Base-by-base conservation (phyloP, 805 yeast genomes). In the Jamesozyma jinghongensis region DNA sequence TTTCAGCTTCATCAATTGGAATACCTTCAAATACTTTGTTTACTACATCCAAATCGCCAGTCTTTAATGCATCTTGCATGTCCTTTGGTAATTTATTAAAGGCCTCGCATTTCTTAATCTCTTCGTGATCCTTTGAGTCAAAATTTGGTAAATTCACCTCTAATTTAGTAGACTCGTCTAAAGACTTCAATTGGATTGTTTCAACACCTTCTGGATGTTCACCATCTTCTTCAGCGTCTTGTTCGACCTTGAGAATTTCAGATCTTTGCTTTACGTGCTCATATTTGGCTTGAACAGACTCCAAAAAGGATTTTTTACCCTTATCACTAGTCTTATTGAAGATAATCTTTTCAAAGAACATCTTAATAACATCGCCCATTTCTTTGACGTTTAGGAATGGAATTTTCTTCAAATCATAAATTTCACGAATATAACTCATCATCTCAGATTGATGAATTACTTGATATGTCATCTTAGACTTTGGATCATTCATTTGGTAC, bases 141-240 rank as follows among this genome's bases (percentile, higher is more conserved):
- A 73, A 73, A 45, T 68, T 63, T 5, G 96, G 96, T 13, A 85
- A 63, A 43, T 70, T 73, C 12, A 90, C 85, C 36, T 75, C 70
- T 34, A 90, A 69, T 59, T 81, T 79, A 2, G 87, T 75, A 43
- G 79, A 72, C 32, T 92, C 95, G 61, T 90, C 97, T 43, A 88
- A 72, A 0, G 95, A 77, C 56, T 84, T 84, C 56, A 90, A 69
- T 64, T 90, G 98, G 49, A 90, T 87, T 45, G 81, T 78, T 42
- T 80, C 90, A 38, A 79, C 90, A 35, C 77, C 88, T 31, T 61
- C 74, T 22, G 61, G 66, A 6, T 49, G 63, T 10, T 47, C 55
- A 41, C 75, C 86, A 25, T 58, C 74, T 25, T 61, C 67, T 33
- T 49, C 63, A 14, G 42, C 68, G 4, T 51, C 60, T 30, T 68